Evolutionary conservation across 164 flowering plant species (phyloP), one percentile per base, ranked within the genome.

Genomic region (Kingdonia uniflora): DNA sequence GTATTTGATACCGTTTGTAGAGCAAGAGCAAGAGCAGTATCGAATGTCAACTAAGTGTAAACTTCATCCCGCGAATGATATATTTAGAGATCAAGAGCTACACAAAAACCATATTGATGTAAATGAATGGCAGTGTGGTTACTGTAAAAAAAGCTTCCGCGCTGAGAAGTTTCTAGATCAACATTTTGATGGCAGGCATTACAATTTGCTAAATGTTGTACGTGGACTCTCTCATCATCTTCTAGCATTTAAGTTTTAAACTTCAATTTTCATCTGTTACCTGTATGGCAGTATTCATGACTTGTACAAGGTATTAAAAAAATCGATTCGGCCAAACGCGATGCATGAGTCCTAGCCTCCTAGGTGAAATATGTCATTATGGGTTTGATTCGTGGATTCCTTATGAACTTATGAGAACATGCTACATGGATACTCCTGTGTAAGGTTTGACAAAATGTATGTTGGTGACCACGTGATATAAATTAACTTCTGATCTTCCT

Each of bases 111-210:
- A 84, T 54, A 21, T 76, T 38, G 95, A 94, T 65, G 40, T 76
- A 49, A 80, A 80, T 75, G 95, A 88, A 49, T 94, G 97, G 99
- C 75, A 65, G 22, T 94, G 99, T 75, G 99, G 92, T 21, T 94
- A 84, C 70, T 94, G 99, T 68, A 84, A 76, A 71, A 94, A 94
- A 74, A 79, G 74, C 72, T 94, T 94, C 59, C 79, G 77, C 42
- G 87, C 85, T 44, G 99, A 94, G 71, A 77, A 80, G 46, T 94
- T 52, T 72, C 78, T 94, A 65, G 99, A 94, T 71, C 75, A 81
- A 71, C 99, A 94, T 75, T 82, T 88, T 69, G 89, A 88, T 65
- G 82, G 67, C 76, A 74, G 97, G 60, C 99, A 94, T 76, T 71
- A 62, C 70, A 73, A 84, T 76, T 78, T 84, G 49, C 80, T 94